Percentiles rank a stretch among this genome's conserved stretches.
Evolutionary conservation across 805 yeast genomes (phyloP).

Genomic region (Metschnikowia colocasiae): DNA sequence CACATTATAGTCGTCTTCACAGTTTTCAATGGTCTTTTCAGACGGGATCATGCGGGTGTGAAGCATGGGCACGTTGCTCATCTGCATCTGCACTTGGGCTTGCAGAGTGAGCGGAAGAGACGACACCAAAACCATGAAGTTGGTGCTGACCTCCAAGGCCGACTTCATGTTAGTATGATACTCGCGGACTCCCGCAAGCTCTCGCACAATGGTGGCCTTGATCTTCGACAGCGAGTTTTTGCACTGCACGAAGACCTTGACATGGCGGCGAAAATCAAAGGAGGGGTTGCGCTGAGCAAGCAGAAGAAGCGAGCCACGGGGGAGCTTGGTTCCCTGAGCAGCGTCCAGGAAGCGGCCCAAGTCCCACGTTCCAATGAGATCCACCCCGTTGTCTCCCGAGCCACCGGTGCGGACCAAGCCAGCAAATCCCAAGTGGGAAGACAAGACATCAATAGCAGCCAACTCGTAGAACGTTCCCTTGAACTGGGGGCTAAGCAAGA

Average conservation of each 20-base stretch:
- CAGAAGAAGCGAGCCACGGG: constrained; percentile 9
- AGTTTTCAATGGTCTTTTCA: constrained; percentile 10
- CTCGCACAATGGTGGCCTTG: constrained; percentile 47
- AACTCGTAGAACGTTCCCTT: constrained; percentile 56
- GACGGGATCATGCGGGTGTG: constrained; percentile 40
- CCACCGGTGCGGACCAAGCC: constrained; percentile 49
- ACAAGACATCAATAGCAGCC: constrained; percentile 37
- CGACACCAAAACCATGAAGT: constrained; percentile 43
- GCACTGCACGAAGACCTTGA: constrained; percentile 51
- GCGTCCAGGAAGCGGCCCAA: constrained; percentile 13
- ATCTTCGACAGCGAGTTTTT: constrained; percentile 45
- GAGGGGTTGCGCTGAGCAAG: constrained; percentile 6
- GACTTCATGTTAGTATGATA: constrained; percentile 27
- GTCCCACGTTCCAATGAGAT: constrained; percentile 52
- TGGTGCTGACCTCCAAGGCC: constrained; percentile 16
- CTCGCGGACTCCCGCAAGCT: constrained; percentile 49
- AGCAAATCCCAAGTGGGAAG: constrained; percentile 33
- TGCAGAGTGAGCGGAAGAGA: constrained; percentile 47
- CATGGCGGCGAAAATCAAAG: constrained; percentile 23
- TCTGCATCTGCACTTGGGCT: constrained; percentile 44
- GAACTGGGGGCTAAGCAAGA: constrained; percentile 41
- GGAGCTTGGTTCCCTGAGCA: not conserved
- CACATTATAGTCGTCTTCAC: constrained; percentile 25
- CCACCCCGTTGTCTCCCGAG: constrained; percentile 54
- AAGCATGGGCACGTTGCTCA: constrained; percentile 44